These are phyloP conservation scores for Saturnispora besseyi DNA, from an alignment of 805 yeast species.

Conservation along the genomic window DNA sequence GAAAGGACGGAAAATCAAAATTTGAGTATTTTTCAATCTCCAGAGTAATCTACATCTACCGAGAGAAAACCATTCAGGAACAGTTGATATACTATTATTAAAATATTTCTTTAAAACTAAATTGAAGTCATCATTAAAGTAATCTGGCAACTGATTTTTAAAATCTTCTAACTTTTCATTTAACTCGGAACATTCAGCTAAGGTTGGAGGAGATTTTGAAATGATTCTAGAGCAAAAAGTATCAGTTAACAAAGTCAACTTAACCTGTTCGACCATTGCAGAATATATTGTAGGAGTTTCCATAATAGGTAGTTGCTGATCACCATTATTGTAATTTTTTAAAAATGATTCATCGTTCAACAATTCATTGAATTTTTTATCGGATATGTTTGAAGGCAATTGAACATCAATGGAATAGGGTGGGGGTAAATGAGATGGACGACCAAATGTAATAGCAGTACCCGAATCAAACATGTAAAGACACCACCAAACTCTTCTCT, in stretches of 20 bases:
- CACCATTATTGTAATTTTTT: constrained; percentile 7
- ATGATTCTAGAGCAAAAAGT: constrained; percentile 40
- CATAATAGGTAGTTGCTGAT: constrained; percentile 17
- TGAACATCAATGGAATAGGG: constrained; percentile 39
- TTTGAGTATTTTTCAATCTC: constrained; percentile 50
- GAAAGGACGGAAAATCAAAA: constrained; percentile 46
- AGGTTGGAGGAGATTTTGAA: constrained; percentile 39
- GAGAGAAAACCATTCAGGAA: constrained; percentile 46
- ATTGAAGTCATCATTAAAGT: constrained; percentile 14
- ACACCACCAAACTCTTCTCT: constrained; percentile 64
- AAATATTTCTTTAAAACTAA: neutral
- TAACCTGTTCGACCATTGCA: constrained; percentile 47
- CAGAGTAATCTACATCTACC: constrained; percentile 46
- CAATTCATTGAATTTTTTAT: constrained; percentile 28
- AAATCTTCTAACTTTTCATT: constrained; percentile 36
- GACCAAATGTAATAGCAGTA: constrained; percentile 53
- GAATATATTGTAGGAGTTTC: constrained; percentile 48
- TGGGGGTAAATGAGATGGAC: constrained; percentile 49
- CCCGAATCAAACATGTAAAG: constrained; percentile 55
- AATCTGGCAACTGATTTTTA: constrained; percentile 35
- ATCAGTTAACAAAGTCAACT: constrained; percentile 39
- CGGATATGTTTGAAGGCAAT: constrained; percentile 43
- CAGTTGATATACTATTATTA: constrained; percentile 5
- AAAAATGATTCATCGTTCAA: constrained; percentile 18
- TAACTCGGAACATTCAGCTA: constrained; percentile 42